These are phyloP conservation scores for Fragaria nilgerrensis DNA, from an alignment of 306 rosid genomes.

Conservation along the genomic window DNA sequence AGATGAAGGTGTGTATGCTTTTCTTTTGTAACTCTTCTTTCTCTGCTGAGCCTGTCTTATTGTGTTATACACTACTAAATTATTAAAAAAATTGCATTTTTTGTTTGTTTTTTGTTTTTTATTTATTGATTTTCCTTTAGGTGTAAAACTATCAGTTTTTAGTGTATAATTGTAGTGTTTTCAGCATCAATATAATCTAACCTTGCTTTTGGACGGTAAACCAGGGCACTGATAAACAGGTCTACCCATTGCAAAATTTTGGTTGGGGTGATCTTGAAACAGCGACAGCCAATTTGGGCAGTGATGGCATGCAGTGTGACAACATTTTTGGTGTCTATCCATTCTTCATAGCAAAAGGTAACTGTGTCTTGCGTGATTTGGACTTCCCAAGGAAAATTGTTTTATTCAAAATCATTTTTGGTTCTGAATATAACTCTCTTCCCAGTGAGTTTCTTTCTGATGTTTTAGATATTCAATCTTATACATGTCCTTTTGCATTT, in stretches of 20 bases:
- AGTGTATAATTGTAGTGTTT: background rate
- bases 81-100: too few relatives aligned
- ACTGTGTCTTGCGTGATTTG: background rate
- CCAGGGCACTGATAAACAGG: constrained; percentile 45
- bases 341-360: constrained; percentile 80
- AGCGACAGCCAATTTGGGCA: constrained; percentile 23
- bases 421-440: background rate
- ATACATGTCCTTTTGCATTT: background rate
- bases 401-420: background rate
- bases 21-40: constrained; percentile 1
- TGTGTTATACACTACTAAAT: background rate
- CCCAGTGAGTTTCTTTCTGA: background rate
- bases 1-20: constrained; percentile 43
- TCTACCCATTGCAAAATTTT: constrained; percentile 48
- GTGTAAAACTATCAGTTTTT: background rate
- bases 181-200: background rate
- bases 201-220: constrained; percentile 16
- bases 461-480: background rate
- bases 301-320: constrained; percentile 37
- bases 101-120: too few relatives aligned
- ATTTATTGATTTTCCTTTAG: background rate
- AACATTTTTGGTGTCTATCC: constrained; percentile 66
- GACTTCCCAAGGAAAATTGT: background rate
- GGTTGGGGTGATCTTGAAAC: constrained; percentile 67
- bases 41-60: background rate